phyloP scores from a whole-genome alignment of 148 eudicot species.

The Vaccinium myrtillus region DNA sequence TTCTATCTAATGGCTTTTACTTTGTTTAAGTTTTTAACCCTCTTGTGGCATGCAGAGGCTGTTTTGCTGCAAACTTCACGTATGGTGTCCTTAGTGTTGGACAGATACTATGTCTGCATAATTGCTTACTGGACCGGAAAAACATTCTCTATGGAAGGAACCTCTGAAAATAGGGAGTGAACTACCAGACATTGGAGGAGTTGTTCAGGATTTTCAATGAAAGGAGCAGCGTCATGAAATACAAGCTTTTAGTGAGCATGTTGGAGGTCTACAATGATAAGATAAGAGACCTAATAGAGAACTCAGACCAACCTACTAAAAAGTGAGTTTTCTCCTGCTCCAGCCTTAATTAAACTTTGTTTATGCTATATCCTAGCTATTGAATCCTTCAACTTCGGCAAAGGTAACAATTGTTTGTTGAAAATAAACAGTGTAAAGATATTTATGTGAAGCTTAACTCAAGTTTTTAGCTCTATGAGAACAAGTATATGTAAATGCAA shows the following conservation, averaged over 20 bases:
- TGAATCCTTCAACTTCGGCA: neutral
- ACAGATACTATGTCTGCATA: constrained; percentile 91
- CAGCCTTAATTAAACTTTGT: neutral
- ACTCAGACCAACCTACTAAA: constrained; percentile 56
- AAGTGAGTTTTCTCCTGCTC: constrained; percentile 48
- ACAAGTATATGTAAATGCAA: too few relatives aligned
- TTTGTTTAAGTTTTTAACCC: constrained; percentile 2
- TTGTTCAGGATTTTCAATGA: constrained; percentile 58
- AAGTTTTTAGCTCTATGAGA: neutral
- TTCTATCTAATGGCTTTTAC: neutral
- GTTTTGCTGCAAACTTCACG: constrained; percentile 70
- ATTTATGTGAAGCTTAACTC: neutral
- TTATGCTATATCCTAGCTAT: neutral
- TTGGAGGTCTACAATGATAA: constrained; percentile 96
- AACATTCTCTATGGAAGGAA: constrained; percentile 98
- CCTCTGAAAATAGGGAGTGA: constrained; percentile 81
- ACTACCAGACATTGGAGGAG: constrained; percentile 83
- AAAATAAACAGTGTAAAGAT: neutral
- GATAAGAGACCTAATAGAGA: constrained; percentile 84
- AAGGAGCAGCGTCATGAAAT: constrained; percentile 64
- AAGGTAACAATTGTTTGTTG: neutral
- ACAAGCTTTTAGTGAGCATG: constrained; percentile 92
- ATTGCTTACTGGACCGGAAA: constrained; percentile 98
- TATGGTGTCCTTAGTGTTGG: constrained; percentile 76
- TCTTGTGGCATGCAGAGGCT: constrained; percentile 50